phyloP scores from a whole-genome alignment of 805 yeast species.

The Maudiozyma bulderi region DNA sequence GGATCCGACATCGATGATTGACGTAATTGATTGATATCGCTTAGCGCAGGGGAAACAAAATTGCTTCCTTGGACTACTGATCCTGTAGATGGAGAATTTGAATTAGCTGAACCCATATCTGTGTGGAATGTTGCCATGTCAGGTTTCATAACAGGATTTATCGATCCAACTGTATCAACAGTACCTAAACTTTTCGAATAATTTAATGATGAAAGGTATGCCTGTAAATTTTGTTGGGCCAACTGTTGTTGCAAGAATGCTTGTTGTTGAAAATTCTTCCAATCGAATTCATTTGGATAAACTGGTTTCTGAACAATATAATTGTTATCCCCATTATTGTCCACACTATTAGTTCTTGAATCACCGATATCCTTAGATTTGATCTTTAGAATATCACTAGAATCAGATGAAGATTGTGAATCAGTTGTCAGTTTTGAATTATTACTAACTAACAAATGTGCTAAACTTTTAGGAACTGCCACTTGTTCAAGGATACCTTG shows the following conservation, averaged over 20 bases:
- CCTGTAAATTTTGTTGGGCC: conserved; percentile 29
- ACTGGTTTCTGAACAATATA: conserved; percentile 27
- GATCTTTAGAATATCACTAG: neutral
- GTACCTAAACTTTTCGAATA: neutral
- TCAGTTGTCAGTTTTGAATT: neutral
- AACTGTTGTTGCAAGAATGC: conserved; percentile 27
- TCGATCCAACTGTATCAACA: neutral
- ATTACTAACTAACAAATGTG: conserved; percentile 35
- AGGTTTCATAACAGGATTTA: neutral
- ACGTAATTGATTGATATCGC: neutral
- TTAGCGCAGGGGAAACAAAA: conserved; percentile 1
- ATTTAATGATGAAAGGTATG: conserved; percentile 23
- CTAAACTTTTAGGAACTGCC: conserved; percentile 45
- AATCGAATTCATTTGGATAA: conserved; percentile 22
- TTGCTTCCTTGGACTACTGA: neutral
- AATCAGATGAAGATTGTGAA: neutral
- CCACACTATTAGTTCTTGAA: neutral
- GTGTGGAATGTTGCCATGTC: neutral
- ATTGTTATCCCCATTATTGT: neutral
- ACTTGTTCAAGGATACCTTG: conserved; percentile 43
- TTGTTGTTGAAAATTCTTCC: conserved; percentile 27
- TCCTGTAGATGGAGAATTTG: neutral
- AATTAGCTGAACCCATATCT: neutral
- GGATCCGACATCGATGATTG: neutral
- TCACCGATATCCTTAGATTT: neutral